Conservation (phyloP, 2,329 filamentous ascomycete genomes). For the Nakataea oryzae region DNA sequence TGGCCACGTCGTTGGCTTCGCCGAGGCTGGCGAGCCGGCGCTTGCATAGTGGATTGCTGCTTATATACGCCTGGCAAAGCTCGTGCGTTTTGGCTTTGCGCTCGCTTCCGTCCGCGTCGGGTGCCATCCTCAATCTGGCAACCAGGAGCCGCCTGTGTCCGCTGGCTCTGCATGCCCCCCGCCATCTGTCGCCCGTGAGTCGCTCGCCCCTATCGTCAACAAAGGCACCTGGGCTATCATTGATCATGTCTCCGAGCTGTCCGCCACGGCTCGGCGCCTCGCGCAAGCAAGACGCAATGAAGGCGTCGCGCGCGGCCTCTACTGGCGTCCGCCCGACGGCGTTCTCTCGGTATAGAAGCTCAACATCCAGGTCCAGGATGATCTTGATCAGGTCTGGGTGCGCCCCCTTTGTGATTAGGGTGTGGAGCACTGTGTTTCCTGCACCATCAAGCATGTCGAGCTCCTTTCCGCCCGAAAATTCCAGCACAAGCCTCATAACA, state of each 20-base stretch:
- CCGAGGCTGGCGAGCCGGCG: conserved; percentile 42
- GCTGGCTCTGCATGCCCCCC: not conserved
- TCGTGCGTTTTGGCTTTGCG: conserved; percentile 1
- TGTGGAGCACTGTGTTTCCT: conserved; percentile 57
- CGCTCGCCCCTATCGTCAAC: not conserved
- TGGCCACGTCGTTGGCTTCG: conserved; percentile 35
- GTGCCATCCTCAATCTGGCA: not conserved
- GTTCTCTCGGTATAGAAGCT: conserved; percentile 61
- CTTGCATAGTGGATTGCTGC: conserved; percentile 12
- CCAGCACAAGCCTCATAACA: conserved; percentile 38
- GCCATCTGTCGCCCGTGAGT: not conserved
- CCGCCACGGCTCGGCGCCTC: conserved; percentile 8
- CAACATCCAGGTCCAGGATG: conserved; percentile 44
- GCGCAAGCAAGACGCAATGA: conserved; percentile 27
- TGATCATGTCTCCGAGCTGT: not conserved
- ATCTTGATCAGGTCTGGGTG: conserved; percentile 24
- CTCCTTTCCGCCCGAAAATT: conserved; percentile 39
- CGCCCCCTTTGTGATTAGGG: conserved; percentile 28
- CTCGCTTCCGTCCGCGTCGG: not conserved
- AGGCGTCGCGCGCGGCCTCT: conserved; percentile 52
- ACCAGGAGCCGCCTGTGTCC: not conserved
- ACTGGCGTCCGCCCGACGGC: conserved; percentile 63
- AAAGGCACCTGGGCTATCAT: not conserved
- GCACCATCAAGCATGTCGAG: conserved; percentile 50
- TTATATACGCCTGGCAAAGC: conserved; percentile 2